Evolutionary conservation across 2,329 filamentous ascomycete species (phyloP), one percentile per base, ranked within the genome.

Genomic region (Colletotrichum acutatum): DNA sequence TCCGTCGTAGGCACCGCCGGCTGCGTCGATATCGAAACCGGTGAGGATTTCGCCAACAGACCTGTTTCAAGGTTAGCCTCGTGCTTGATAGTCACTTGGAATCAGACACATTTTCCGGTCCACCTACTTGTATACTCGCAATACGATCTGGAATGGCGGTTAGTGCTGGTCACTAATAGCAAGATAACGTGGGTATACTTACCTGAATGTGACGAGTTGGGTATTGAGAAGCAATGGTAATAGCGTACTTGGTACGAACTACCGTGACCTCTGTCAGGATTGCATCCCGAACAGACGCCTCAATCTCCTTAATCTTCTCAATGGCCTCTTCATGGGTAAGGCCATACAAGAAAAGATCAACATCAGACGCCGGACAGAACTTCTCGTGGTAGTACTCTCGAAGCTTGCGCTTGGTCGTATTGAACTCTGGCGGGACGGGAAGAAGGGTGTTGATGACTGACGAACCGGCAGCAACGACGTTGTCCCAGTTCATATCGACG

Each of bases 11-110:
- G 94, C 94, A 28, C 91, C 93, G 74, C 94, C 94, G 0, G 94
- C 93, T 79, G 93, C 95, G 79, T 97, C 94, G 61, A 97, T 94
- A 77, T 97, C 95, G 77, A 97, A 97, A 0, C 95, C 95, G 3
- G 94, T 95, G 28, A 97, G 86, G 46, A 97, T 95, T 80, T 65
- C 62, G 14, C 62, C 62, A 16, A 65, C 62, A n/a, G 62, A 65
- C 34, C 62, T 57, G 24, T 7, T 11, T 16, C 6, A 46, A 34
- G 8, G 5, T 65, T 24, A 65, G 32, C 22, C n/a, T 24, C n/a
- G 32, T 32, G 37, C 52, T n/a, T 64, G 12, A n/a, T 12, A 5
- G 22, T 34, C 86, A 49, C 97, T 95, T 80, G 24, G 22, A 56
- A 19, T 16, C 8, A 28, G 11, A 59, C 16, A 28, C 22, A 61